Evolutionary conservation across 164 flowering plant genomes (phyloP), one percentile per base, ranked within the genome.

Genomic region (Litsea cubeba): DNA sequence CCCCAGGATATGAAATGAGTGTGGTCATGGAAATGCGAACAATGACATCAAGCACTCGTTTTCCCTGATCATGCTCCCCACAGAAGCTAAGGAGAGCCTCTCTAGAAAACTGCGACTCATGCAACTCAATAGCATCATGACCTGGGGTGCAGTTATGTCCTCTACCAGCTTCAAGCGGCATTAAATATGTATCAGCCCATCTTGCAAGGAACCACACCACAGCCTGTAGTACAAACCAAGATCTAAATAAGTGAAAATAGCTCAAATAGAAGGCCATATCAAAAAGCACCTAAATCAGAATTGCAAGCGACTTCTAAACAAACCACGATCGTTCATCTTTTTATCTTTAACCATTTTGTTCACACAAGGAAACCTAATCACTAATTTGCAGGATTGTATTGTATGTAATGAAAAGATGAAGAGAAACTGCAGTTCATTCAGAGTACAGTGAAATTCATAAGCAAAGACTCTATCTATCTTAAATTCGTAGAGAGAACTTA

Each of bases 131-230:
- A 3, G 20, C 60, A 51, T 76, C 82, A 50, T 73, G 68, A 32
- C 72, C 72, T 15, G 73, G 62, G 50, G 64, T 35, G 68, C 63
- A 74, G 73, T 58, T 81, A 23, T 64, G 77, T 58, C 74, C 84
- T 57, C 65, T 76, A 79, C 74, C 72, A 74, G 78, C 84, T 71
- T 88, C 89, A 71, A 76, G 81, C 51, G 90, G 81, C 94, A 93
- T 81, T 77, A 93, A 76, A 82, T 91, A 95, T 68, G 99, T 91
- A 69, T 74, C 74, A n/a, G 91, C 87, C 99, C 98, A 95, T 87
- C 99, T 86, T 76, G 96, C 88, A 79, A 95, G 93, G 76, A 95
- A 95, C 98, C 99, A 95, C 77, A 90, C 79, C 68, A 93, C 78
- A 68, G 98, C 96, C 99, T 95, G 85, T 64, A 76, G 3, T 35